Conservation (phyloP, 352 stramenopile genomes). For the Globisporangium ultimum region DNA sequence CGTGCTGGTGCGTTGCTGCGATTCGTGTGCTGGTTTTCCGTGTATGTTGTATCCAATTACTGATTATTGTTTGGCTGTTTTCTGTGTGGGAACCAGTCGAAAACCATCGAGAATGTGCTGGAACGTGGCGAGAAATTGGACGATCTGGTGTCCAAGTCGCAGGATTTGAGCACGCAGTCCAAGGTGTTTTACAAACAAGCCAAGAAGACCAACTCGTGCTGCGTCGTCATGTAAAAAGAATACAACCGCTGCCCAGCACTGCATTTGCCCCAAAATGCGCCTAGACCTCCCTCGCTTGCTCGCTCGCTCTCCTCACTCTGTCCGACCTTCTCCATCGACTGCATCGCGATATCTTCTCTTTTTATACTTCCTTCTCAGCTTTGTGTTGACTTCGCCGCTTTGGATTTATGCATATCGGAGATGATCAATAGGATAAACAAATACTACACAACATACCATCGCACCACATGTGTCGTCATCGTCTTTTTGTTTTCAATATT, state of each 20-base stretch:
- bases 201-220: conserved; percentile 99
- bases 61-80: conserved; percentile 1
- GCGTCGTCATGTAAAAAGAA: conserved; percentile 86
- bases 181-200: conserved; percentile 99
- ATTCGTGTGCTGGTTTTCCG: background rate
- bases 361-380: background rate
- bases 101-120: conserved; percentile 99
- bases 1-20: conserved; percentile 78
- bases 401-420: conserved; percentile 36
- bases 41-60: background rate
- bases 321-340: background rate
- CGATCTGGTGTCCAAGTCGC: conserved; percentile 97
- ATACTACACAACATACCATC: no score
- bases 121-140: conserved; percentile 98
- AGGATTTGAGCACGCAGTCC: conserved; percentile 97
- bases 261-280: background rate
- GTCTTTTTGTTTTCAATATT: conserved; percentile 14
- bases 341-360: background rate
- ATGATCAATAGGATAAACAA: conserved; percentile 5
- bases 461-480: no score
- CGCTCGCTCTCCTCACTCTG: conserved; percentile 9
- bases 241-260: background rate
- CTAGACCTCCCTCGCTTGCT: conserved; percentile 11
- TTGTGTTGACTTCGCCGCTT: background rate
- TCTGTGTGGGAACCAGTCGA: conserved; percentile 68